These are phyloP conservation scores for Cryptococcus sp. DNA, from an alignment of 1,284 basidiomycete genomes.

Conservation along the genomic window DNA sequence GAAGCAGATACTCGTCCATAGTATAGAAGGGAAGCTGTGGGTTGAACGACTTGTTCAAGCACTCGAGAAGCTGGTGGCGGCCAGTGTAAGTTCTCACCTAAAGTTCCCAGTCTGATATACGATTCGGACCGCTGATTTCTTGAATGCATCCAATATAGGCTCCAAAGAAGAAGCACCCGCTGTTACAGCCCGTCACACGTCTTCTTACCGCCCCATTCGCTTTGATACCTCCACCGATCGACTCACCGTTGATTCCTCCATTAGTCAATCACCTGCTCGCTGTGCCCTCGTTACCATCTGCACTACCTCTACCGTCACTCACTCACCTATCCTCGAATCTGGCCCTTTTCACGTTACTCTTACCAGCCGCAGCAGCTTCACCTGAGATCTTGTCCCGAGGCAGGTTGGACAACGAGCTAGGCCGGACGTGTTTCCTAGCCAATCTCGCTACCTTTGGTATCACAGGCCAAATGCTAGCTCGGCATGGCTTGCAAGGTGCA, in stretches of 20 bases:
- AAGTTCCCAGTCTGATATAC: neutral
- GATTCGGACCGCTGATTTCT: too few relatives aligned
- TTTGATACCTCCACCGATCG: slow-evolving; percentile 13
- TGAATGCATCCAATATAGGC: slow-evolving; percentile 7
- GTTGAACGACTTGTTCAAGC: slow-evolving; percentile 32
- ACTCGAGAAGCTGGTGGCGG: slow-evolving; percentile 33
- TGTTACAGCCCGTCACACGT: slow-evolving; percentile 32
- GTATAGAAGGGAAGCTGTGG: slow-evolving; percentile 27
- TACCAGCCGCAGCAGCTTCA: slow-evolving; percentile 35
- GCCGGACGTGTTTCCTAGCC: slow-evolving; percentile 47
- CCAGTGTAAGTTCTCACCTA: slow-evolving; percentile 28
- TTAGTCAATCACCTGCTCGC: slow-evolving; percentile 44
- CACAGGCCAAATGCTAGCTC: slow-evolving; percentile 44
- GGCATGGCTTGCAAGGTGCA: slow-evolving; percentile 29
- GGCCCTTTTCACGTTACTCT: slow-evolving; percentile 41
- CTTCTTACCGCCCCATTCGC: slow-evolving; percentile 42
- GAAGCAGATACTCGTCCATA: slow-evolving; percentile 16
- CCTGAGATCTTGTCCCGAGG: slow-evolving; percentile 28
- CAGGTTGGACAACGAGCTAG: slow-evolving; percentile 35
- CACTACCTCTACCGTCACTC: slow-evolving; percentile 47
- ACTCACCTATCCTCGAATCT: slow-evolving; percentile 43
- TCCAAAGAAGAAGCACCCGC: slow-evolving; percentile 48
- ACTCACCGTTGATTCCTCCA: slow-evolving; percentile 28
- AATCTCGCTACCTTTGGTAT: slow-evolving; percentile 53
- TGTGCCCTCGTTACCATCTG: slow-evolving; percentile 43